A percentile compares a stretch with the other conserved stretches of the same genome.
Evolutionary conservation across 2,329 filamentous ascomycete genomes (phyloP).

Genomic region (Cytospora piceicola): DNA sequence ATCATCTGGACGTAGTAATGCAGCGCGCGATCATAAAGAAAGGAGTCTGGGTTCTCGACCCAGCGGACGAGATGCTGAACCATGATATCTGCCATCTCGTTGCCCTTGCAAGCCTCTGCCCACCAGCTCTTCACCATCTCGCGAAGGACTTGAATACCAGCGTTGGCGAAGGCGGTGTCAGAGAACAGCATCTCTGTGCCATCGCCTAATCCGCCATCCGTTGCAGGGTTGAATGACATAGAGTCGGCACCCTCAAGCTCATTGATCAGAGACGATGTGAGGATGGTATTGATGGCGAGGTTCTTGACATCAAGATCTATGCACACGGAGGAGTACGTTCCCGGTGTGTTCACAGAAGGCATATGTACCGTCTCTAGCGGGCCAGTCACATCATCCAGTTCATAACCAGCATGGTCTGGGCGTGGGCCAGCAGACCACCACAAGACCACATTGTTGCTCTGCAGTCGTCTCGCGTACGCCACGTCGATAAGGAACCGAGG

Average conservation of each 20-base stretch:
- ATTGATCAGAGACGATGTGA: conserved; percentile 95
- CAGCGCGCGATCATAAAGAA: conserved; percentile 90
- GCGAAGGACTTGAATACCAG: conserved; percentile 84
- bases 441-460: conserved; percentile 88
- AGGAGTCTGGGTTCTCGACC: conserved; percentile 92
- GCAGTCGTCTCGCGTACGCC: conserved; percentile 86
- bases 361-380: conserved; percentile 86
- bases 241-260: conserved; percentile 91
- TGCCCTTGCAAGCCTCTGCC: conserved; percentile 88
- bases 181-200: conserved; percentile 75
- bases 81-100: conserved; percentile 94
- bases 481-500: conserved; percentile 95
- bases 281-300: conserved; percentile 94
- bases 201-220: conserved; percentile 62
- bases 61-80: conserved; percentile 96
- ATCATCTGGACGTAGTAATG: conserved; percentile 99
- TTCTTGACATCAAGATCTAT: conserved; percentile 95
- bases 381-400: conserved; percentile 85
- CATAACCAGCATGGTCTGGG: conserved; percentile 94
- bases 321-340: conserved; percentile 93
- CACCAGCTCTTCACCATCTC: conserved; percentile 99
- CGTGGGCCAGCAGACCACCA: conserved; percentile 93
- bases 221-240: conserved; percentile 80
- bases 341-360: conserved; percentile 90
- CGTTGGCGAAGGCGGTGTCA: conserved; percentile 90